phyloP scores from a whole-genome alignment of 2,329 filamentous ascomycete species.

The Cadophora luteo-olivacea region DNA sequence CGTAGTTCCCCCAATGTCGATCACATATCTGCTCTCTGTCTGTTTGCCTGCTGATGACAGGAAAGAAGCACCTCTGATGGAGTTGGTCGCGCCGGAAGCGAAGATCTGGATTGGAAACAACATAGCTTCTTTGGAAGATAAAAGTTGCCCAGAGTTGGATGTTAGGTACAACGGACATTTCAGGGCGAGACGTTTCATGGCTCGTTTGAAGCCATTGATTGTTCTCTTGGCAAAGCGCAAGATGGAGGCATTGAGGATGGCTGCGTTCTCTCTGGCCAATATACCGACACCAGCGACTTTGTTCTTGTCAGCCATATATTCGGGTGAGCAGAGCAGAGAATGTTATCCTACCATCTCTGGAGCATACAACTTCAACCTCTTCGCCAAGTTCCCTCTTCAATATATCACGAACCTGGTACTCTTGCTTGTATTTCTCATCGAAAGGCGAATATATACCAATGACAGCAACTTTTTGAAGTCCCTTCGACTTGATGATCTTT shows the following conservation, averaged over 20 bases:
- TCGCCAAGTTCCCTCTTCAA: slow-evolving; percentile 1
- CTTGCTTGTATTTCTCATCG: slow-evolving; percentile 13
- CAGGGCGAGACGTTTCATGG: slow-evolving; percentile 55
- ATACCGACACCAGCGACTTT: slow-evolving; percentile 18
- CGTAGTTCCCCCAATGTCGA: slow-evolving; percentile 65
- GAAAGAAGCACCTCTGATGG: slow-evolving; percentile 65
- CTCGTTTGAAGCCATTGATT: slow-evolving; percentile 58
- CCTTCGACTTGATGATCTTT: slow-evolving; percentile 9
- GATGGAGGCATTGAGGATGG: slow-evolving; percentile 67
- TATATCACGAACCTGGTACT: slow-evolving; percentile 5
- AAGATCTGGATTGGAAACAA: slow-evolving; percentile 64
- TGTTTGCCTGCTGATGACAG: slow-evolving; percentile 43
- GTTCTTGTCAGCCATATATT: not conserved
- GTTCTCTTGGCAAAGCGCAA: slow-evolving; percentile 60
- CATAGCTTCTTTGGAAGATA: slow-evolving; percentile 57
- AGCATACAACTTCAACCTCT: slow-evolving; percentile 15
- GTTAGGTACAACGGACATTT: slow-evolving; percentile 63
- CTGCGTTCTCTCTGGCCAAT: slow-evolving; percentile 58
- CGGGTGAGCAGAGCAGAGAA: not conserved
- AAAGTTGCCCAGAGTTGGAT: slow-evolving; percentile 65
- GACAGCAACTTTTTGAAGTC: slow-evolving; percentile 4
- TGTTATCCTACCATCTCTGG: not conserved
- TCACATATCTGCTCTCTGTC: slow-evolving; percentile 46
- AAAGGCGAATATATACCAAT: slow-evolving; percentile 13
- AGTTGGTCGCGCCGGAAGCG: slow-evolving; percentile 66